These are phyloP conservation scores for Leccinum fibrillosum DNA, from an alignment of 768 basidiomycete species.

Conservation along the genomic window DNA sequence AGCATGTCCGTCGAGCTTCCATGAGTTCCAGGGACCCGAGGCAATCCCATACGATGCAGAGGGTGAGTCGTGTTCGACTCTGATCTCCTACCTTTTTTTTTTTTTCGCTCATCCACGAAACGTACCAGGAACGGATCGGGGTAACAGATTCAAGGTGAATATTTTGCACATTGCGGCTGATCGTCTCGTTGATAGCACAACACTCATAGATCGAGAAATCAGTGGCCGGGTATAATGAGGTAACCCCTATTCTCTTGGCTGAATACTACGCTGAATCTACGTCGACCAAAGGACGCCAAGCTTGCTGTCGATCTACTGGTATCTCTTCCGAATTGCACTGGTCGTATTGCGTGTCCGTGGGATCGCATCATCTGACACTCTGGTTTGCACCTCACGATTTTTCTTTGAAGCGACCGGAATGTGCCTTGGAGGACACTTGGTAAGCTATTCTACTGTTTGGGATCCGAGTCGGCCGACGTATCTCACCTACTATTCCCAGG, in stretches of 20 bases:
- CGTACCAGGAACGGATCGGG: slow-evolving; percentile 70
- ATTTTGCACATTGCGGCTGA: background rate
- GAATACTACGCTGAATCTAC: background rate
- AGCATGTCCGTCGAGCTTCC: slow-evolving; percentile 86
- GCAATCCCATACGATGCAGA: slow-evolving; percentile 85
- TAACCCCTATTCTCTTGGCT: slow-evolving; percentile 22
- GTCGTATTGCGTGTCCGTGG: slow-evolving; percentile 37
- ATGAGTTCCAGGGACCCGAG: slow-evolving; percentile 90
- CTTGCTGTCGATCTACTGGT: slow-evolving; percentile 72
- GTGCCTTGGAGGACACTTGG: slow-evolving; percentile 87
- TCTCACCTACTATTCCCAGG: slow-evolving; percentile 30
- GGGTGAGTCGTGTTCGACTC: slow-evolving; percentile 40
- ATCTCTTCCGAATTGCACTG: slow-evolving; percentile 81
- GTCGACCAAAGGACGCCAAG: slow-evolving; percentile 61
- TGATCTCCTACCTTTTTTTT: background rate
- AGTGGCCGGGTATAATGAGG: slow-evolving; percentile 86
- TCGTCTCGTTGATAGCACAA: slow-evolving; percentile 1
- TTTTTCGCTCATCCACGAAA: background rate
- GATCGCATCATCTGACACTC: no score
- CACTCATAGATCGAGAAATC: slow-evolving; percentile 80
- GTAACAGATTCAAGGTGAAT: slow-evolving; percentile 85
- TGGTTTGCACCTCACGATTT: slow-evolving; percentile 1
- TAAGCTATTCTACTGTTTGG: slow-evolving; percentile 23
- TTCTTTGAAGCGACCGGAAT: slow-evolving; percentile 70
- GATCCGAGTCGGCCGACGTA: background rate